A percentile compares a stretch with the other conserved stretches of the same genome.
These are phyloP conservation scores for Scutellaria galericulata DNA, from an alignment of 257 asterid genomes.

Conservation along the genomic window DNA sequence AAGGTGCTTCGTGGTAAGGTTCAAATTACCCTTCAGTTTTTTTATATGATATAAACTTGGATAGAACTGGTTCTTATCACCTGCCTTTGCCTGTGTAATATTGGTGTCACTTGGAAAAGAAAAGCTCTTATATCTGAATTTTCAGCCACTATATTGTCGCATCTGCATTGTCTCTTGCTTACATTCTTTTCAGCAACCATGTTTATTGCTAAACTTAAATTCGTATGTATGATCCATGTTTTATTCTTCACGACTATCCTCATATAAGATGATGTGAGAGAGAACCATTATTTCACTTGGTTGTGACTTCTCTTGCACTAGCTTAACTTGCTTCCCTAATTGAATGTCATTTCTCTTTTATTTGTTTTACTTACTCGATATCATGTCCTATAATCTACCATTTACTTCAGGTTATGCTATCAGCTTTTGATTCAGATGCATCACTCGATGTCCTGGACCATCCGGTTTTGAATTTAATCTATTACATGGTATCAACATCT, in stretches of 20 bases:
- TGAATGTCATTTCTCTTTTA: conserved; percentile 6
- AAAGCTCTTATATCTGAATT: not conserved
- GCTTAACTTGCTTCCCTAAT: not conserved
- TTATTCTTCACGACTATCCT: not conserved
- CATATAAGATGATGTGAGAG: too few relatives aligned
- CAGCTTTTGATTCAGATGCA: conserved; percentile 75
- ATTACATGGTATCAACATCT: conserved; percentile 60
- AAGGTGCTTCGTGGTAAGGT: conserved; percentile 80
- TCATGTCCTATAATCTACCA: not conserved
- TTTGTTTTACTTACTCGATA: not conserved
- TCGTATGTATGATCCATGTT: not conserved
- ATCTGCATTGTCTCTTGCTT: not conserved
- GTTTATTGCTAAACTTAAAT: too few relatives aligned
- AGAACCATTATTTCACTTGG: not conserved
- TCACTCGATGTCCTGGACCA: conserved; percentile 81
- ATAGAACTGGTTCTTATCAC: not conserved
- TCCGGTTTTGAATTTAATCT: conserved; percentile 77
- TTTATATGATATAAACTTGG: not conserved
- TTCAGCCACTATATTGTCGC: not conserved
- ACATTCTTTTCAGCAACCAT: not conserved
- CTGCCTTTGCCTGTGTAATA: conserved; percentile 6
- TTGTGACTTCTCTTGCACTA: conserved; percentile 5
- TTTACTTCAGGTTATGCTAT: conserved; percentile 62
- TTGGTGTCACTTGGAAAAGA: not conserved
- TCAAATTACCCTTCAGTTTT: conserved; percentile 24